phyloP scores from a whole-genome alignment of 805 yeast species.

The Candida parachauliodes region DNA sequence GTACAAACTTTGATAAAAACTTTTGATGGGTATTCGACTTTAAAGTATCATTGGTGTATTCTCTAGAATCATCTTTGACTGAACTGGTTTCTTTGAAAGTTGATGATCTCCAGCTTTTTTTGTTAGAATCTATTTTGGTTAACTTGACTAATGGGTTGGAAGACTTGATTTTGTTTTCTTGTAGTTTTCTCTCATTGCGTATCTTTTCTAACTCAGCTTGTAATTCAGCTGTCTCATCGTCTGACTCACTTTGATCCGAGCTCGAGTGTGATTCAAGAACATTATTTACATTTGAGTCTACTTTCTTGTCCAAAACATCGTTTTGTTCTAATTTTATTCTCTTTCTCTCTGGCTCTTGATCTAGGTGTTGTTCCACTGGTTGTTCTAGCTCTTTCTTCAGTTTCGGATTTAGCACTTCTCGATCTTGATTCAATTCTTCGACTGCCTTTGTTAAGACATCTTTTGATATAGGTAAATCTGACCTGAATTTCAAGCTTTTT shows the following conservation, averaged over 20 bases:
- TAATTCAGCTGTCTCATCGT: conserved; percentile 16
- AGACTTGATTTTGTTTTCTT: conserved; percentile 11
- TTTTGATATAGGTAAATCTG: conserved; percentile 17
- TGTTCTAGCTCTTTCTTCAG: no score
- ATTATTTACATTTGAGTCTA: conserved; percentile 7
- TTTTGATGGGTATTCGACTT: conserved; percentile 6
- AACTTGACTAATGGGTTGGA: conserved; percentile 15
- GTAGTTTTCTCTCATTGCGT: conserved; percentile 14
- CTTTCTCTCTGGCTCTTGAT: conserved; percentile 4
- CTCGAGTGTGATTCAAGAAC: conserved; percentile 1
- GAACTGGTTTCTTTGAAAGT: conserved; percentile 20
- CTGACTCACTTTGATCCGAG: conserved; percentile 14
- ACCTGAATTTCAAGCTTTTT: conserved; percentile 27
- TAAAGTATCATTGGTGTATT: conserved; percentile 5
- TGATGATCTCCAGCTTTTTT: conserved; percentile 28
- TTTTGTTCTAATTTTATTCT: conserved; percentile 3
- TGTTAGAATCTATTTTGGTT: conserved; percentile 5
- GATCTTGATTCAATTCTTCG: conserved; percentile 21
- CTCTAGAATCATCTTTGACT: not conserved
- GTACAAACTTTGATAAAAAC: conserved; percentile 1
- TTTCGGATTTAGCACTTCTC: no score
- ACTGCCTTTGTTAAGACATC: conserved; percentile 15
- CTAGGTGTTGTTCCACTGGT: not conserved
- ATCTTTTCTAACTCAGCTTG: conserved; percentile 18
- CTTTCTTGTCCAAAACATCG: not conserved